phyloP scores from a whole-genome alignment of 306 rosid species.

The Canavalia ensiformis region DNA sequence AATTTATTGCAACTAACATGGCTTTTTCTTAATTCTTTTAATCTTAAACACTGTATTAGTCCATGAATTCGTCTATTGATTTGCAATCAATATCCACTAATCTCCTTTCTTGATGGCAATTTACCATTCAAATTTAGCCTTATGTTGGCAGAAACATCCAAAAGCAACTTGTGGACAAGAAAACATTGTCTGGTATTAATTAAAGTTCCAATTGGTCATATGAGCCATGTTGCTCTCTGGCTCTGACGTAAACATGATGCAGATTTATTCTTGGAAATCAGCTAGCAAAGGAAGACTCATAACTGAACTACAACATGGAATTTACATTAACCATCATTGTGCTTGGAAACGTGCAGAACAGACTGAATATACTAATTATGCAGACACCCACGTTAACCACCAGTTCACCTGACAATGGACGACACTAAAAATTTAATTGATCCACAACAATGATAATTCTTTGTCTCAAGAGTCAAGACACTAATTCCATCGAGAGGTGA shows the following conservation, averaged over 20 bases:
- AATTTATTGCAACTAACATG: neutral
- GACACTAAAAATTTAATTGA: neutral
- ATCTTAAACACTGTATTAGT: neutral
- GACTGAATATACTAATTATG: constrained; percentile 10
- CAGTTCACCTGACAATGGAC: constrained; percentile 11
- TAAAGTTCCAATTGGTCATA: neutral
- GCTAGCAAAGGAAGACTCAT: constrained; percentile 34
- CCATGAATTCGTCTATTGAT: neutral
- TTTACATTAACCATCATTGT: constrained; percentile 37
- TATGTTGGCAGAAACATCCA: neutral
- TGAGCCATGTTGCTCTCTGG: neutral
- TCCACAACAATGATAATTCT: neutral
- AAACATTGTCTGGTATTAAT: too few species aligned
- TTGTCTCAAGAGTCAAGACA: neutral
- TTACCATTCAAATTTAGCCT: neutral
- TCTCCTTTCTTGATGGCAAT: neutral
- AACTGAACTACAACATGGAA: constrained; percentile 33
- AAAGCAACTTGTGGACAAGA: neutral
- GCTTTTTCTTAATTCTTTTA: neutral
- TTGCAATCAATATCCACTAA: constrained; percentile 10
- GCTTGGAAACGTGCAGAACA: constrained; percentile 47
- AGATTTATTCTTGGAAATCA: constrained; percentile 21
- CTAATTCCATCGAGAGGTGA: neutral
- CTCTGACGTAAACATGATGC: constrained; percentile 25
- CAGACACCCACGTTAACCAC: constrained; percentile 36